Conservation (phyloP, 345 rosid genomes). For the Acer yangbiense region DNA sequence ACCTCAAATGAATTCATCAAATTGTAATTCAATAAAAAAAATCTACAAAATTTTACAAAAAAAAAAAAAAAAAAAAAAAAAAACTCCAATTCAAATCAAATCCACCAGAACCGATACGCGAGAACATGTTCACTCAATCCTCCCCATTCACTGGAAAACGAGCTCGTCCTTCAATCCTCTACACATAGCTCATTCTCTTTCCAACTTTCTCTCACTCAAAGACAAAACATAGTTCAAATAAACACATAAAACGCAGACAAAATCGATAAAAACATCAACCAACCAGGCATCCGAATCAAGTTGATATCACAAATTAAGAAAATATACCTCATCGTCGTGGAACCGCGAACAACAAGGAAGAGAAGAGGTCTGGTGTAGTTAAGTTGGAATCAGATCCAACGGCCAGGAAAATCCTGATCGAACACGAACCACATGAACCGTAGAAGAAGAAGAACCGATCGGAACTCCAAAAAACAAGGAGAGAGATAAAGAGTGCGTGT, state of each 20-base stretch:
- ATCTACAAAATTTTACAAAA: background rate
- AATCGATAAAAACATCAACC: background rate
- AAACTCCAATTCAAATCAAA: background rate
- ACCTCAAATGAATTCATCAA: background rate
- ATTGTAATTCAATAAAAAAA: background rate
- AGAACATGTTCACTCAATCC: background rate
- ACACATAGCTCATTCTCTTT: background rate
- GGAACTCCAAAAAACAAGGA: constrained; percentile 17
- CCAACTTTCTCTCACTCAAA: background rate
- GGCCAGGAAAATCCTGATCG: background rate
- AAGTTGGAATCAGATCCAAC: constrained; percentile 7
- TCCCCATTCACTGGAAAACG: background rate
- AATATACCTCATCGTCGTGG: background rate
- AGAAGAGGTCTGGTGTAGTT: no score
- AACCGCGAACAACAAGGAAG: background rate
- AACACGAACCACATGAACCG: background rate
- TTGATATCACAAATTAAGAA: background rate
- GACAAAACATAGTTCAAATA: background rate
- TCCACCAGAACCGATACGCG: background rate
- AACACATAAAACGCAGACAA: background rate
- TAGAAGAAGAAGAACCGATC: constrained; percentile 7
- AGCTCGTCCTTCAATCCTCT: background rate
- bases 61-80: no score
- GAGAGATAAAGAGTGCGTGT: background rate
- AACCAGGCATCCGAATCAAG: background rate